Conservation (phyloP, 2,329 filamentous ascomycete species). For the Exophiala calicioides region DNA sequence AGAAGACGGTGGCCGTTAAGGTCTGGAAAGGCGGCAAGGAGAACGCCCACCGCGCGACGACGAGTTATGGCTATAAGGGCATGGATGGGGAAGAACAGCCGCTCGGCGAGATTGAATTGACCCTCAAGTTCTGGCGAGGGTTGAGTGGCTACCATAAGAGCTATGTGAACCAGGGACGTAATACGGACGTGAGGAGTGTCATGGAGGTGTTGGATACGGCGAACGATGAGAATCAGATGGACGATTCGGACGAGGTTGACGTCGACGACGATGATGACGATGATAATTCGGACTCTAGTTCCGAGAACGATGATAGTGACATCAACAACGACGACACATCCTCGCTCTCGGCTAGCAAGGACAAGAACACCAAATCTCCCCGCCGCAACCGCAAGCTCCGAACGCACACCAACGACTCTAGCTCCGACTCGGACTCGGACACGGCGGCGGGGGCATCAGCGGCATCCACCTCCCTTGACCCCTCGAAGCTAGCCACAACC, state of each 20-base stretch:
- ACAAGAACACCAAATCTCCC: neutral
- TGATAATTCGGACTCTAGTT: slow-evolving; percentile 18
- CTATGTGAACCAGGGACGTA: slow-evolving; percentile 54
- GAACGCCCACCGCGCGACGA: slow-evolving; percentile 42
- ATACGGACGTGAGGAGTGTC: slow-evolving; percentile 58
- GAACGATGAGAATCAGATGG: slow-evolving; percentile 60
- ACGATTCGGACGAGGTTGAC: slow-evolving; percentile 40
- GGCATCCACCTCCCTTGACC: slow-evolving; percentile 18
- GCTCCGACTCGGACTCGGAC: slow-evolving; percentile 19
- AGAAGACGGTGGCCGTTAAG: slow-evolving; percentile 58
- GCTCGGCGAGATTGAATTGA: slow-evolving; percentile 60
- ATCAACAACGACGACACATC: neutral
- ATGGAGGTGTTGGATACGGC: slow-evolving; percentile 66
- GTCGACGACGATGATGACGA: slow-evolving; percentile 16
- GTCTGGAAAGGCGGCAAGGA: slow-evolving; percentile 65
- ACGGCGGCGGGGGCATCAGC: neutral
- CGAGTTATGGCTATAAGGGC: slow-evolving; percentile 44
- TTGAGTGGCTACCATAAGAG: slow-evolving; percentile 60
- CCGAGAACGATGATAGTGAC: slow-evolving; percentile 13
- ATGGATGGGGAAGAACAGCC: slow-evolving; percentile 57
- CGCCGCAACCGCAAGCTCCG: slow-evolving; percentile 22
- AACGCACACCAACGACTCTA: slow-evolving; percentile 23
- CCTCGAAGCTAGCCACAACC: slow-evolving; percentile 15
- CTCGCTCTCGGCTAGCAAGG: neutral
- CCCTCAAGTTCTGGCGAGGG: slow-evolving; percentile 62